Conservation (phyloP, 1,284 basidiomycete species). For the Exsudoporus floridanus region DNA sequence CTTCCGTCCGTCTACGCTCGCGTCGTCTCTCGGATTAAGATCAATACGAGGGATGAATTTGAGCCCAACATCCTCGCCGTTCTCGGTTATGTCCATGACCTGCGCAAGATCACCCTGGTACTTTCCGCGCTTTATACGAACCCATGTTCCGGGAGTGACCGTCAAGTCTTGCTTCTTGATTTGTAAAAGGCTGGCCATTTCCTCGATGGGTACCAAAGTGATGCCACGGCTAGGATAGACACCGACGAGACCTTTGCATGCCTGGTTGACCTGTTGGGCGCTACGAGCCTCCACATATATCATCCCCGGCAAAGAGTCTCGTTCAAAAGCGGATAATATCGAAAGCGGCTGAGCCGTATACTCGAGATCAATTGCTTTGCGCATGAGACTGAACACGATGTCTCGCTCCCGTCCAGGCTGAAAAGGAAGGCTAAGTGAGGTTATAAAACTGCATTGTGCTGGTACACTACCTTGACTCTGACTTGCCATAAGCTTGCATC, state of each 20-base stretch:
- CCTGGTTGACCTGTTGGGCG: slow-evolving; percentile 82
- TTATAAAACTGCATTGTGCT: neutral
- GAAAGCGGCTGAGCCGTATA: slow-evolving; percentile 75
- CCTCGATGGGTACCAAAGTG: slow-evolving; percentile 91
- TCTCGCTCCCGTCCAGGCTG: slow-evolving; percentile 91
- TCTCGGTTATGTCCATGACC: slow-evolving; percentile 90
- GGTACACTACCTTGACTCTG: slow-evolving; percentile 80
- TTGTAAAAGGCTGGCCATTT: slow-evolving; percentile 96
- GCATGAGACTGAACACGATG: slow-evolving; percentile 92
- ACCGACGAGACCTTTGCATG: slow-evolving; percentile 89
- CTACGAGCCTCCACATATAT: slow-evolving; percentile 95
- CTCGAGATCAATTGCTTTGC: slow-evolving; percentile 83
- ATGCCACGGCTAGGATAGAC: slow-evolving; percentile 83
- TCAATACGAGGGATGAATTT: slow-evolving; percentile 98
- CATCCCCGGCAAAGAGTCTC: slow-evolving; percentile 92
- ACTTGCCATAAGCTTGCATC: slow-evolving; percentile 97
- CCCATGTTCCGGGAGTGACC: slow-evolving; percentile 89
- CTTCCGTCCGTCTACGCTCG: slow-evolving; percentile 63
- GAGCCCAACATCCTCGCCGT: slow-evolving; percentile 91
- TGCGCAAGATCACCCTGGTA: slow-evolving; percentile 95
- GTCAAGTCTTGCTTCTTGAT: slow-evolving; percentile 94
- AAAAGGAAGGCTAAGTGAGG: slow-evolving; percentile 4
- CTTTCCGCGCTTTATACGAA: slow-evolving; percentile 91
- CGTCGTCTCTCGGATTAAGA: slow-evolving; percentile 84
- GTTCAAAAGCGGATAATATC: slow-evolving; percentile 92